Conservation (phyloP, 2,329 filamentous ascomycete genomes). For the Ceratocystis smalleyi region DNA sequence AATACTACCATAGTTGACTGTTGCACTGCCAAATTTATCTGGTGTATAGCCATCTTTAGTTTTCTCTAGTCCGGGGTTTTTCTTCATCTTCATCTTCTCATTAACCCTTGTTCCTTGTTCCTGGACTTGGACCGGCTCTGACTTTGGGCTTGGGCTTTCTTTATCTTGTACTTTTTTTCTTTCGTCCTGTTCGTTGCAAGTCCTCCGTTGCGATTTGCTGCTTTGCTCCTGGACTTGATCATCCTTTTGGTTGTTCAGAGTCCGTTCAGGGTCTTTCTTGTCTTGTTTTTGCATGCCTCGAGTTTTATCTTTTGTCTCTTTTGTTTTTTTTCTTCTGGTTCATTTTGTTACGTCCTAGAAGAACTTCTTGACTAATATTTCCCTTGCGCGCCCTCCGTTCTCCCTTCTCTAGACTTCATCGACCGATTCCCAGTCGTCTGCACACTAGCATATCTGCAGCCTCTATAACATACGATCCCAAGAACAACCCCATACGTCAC, state of each 20-base stretch:
- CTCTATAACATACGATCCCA: background rate
- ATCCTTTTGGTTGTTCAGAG: background rate
- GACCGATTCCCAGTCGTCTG: slow-evolving; percentile 15
- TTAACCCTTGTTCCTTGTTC: background rate
- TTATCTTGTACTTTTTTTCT: background rate
- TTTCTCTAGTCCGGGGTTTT: background rate
- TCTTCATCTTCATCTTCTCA: background rate
- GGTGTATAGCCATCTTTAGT: background rate
- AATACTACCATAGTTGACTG: background rate
- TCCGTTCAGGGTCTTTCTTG: background rate
- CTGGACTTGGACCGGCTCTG: background rate
- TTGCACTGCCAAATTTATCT: no score
- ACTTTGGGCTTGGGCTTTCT: background rate
- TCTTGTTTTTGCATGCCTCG: background rate
- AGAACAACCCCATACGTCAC: background rate
- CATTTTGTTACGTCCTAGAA: background rate
- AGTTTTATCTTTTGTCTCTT: background rate
- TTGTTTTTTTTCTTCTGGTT: background rate
- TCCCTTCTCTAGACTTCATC: background rate
- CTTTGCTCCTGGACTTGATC: background rate
- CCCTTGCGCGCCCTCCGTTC: background rate
- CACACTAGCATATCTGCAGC: slow-evolving; percentile 11
- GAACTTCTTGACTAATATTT: background rate
- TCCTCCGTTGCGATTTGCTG: background rate
- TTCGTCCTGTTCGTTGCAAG: background rate